phyloP scores from a whole-genome alignment of 176 grass and related monocot genomes.

The Lolium multiflorum region DNA sequence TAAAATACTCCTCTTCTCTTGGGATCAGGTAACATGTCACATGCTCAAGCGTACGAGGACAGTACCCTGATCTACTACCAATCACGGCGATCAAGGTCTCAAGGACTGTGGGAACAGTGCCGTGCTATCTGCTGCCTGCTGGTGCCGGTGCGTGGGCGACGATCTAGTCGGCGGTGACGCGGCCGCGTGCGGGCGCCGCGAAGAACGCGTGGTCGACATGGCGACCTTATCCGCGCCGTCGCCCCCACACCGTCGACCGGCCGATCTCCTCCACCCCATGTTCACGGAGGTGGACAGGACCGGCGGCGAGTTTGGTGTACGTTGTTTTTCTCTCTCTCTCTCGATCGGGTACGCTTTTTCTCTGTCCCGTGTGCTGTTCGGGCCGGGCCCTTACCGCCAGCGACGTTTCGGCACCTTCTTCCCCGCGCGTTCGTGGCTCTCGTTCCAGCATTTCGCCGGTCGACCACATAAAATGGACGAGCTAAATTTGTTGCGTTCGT shows the following conservation, averaged over 20 bases:
- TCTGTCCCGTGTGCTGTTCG: no score
- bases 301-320: neutral
- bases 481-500: no score
- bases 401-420: no score
- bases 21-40: no score
- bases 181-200: neutral
- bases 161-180: conserved; percentile 24
- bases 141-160: neutral
- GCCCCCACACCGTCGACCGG: neutral
- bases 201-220: neutral
- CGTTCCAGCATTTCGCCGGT: no score
- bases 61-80: neutral
- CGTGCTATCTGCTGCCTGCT: conserved; percentile 12
- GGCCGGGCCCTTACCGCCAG: no score
- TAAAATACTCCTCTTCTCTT: no score
- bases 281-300: neutral
- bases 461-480: no score
- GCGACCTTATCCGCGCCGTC: neutral
- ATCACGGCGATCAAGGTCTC: neutral
- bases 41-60: neutral
- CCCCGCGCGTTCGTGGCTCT: no score
- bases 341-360: no score
- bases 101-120: neutral
- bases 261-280: neutral
- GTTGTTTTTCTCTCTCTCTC: no score